These are phyloP conservation scores for Penicillium sp. DNA, from an alignment of 2,329 filamentous ascomycete genomes.

Conservation along the genomic window DNA sequence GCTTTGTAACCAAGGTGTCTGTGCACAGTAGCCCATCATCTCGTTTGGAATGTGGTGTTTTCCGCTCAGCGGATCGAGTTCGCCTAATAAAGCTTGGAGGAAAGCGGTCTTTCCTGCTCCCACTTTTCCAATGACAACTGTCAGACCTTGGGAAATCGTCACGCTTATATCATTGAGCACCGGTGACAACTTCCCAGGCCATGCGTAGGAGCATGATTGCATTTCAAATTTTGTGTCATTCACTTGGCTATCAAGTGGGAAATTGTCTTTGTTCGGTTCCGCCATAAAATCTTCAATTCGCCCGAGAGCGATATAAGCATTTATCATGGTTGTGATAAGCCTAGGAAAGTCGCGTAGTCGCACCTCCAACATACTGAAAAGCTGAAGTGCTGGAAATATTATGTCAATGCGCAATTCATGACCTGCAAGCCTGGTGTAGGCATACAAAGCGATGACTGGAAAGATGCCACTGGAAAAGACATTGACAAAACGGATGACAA, in stretches of 20 bases:
- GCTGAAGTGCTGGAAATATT: constrained; percentile 80
- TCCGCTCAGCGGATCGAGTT: constrained; percentile 56
- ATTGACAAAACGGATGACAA: constrained; percentile 68
- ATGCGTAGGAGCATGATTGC: constrained; percentile 70
- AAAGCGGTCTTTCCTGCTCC: constrained; percentile 65
- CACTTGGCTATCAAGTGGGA: constrained; percentile 38
- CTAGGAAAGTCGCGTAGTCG: constrained; percentile 74
- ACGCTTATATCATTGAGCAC: constrained; percentile 58
- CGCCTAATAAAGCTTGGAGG: constrained; percentile 60
- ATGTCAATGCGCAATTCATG: constrained; percentile 73
- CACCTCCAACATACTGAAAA: constrained; percentile 74
- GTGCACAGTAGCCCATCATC: constrained; percentile 64
- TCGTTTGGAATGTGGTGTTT: constrained; percentile 55
- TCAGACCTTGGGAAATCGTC: constrained; percentile 58
- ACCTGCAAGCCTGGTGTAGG: constrained; percentile 72
- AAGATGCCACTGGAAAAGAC: constrained; percentile 71
- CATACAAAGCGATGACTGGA: constrained; percentile 77
- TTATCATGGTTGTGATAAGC: constrained; percentile 74
- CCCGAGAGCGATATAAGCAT: constrained; percentile 77
- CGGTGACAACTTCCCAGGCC: constrained; percentile 66
- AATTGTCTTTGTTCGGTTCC: constrained; percentile 78
- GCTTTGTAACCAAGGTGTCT: constrained; percentile 68
- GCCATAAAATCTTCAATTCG: constrained; percentile 85
- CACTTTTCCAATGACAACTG: constrained; percentile 64
- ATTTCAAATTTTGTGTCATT: constrained; percentile 46